Conservation (phyloP, 1,284 basidiomycete genomes). For the Gymnopus androsaceus region DNA sequence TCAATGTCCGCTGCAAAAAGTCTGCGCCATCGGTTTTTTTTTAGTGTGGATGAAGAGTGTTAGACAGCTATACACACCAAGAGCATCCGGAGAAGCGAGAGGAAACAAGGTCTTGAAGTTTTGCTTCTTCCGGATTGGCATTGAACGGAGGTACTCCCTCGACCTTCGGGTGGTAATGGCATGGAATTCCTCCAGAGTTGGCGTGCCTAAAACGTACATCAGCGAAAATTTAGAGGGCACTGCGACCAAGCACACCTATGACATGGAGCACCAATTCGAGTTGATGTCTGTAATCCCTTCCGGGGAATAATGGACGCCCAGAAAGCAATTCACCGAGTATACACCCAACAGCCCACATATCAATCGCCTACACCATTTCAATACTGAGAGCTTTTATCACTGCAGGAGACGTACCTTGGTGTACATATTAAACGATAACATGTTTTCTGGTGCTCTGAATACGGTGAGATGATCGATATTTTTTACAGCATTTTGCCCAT, state of each 20-base stretch:
- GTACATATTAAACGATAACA: background rate
- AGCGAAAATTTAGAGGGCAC: background rate
- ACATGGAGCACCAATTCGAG: constrained; percentile 5
- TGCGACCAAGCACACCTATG: background rate
- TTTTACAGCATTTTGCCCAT: too few relatives aligned
- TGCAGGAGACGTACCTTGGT: background rate
- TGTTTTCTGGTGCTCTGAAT: background rate
- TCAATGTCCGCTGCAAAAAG: background rate
- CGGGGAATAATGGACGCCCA: constrained; percentile 4
- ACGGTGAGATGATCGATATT: too few relatives aligned
- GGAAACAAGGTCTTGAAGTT: constrained; percentile 4
- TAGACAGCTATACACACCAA: too few relatives aligned
- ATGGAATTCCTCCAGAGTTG: constrained; percentile 8
- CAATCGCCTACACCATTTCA: background rate
- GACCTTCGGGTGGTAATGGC: constrained; percentile 2
- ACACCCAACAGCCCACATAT: constrained; percentile 9
- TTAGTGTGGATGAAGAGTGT: too few relatives aligned
- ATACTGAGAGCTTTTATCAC: background rate
- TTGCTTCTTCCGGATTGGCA: constrained; percentile 3
- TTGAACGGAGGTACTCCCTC: constrained; percentile 5
- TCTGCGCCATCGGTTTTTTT: too few relatives aligned
- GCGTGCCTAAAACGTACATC: background rate
- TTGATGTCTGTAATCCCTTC: constrained; percentile 6
- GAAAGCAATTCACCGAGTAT: constrained; percentile 2
- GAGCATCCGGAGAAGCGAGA: constrained; percentile 1